These are phyloP conservation scores for Steccherinum ochraceum DNA, from an alignment of 768 basidiomycete genomes.

Conservation along the genomic window DNA sequence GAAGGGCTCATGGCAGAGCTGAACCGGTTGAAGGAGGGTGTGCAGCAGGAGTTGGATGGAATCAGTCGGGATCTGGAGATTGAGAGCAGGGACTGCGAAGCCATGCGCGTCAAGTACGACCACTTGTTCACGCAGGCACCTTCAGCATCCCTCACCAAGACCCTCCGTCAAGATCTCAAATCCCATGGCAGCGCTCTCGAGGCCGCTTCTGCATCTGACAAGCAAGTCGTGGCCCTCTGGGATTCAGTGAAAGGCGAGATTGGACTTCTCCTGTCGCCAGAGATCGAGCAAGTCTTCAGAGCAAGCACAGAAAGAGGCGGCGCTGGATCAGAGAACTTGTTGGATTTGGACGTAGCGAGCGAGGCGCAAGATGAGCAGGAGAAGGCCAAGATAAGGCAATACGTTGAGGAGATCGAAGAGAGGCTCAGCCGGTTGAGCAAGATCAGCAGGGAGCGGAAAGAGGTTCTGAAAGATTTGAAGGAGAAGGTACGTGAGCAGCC, in stretches of 20 bases:
- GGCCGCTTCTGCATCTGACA: constrained; percentile 73
- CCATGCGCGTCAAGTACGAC: constrained; percentile 80
- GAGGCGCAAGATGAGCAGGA: constrained; percentile 61
- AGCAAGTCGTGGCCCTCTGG: constrained; percentile 72
- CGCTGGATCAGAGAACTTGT: constrained; percentile 35
- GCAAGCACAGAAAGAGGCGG: constrained; percentile 39
- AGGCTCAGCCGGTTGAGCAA: constrained; percentile 71
- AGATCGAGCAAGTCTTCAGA: constrained; percentile 58
- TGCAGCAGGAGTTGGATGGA: constrained; percentile 54
- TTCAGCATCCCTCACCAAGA: constrained; percentile 64
- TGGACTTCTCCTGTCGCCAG: constrained; percentile 48
- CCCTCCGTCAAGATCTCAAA: constrained; percentile 73
- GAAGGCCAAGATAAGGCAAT: constrained; percentile 55
- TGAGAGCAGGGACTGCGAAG: constrained; percentile 86
- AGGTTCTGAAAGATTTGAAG: constrained; percentile 90
- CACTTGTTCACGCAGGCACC: constrained; percentile 86
- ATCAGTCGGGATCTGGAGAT: constrained; percentile 64
- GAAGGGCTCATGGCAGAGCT: constrained; percentile 57
- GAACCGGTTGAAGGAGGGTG: constrained; percentile 48
- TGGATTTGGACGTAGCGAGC: constrained; percentile 69
- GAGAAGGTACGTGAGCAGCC: constrained; percentile 87
- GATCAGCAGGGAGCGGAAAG: constrained; percentile 77
- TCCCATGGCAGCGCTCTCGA: constrained; percentile 64
- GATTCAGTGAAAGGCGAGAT: constrained; percentile 62
- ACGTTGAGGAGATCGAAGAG: constrained; percentile 74